Evolutionary conservation across 306 rosid species (phyloP).

Genomic region (Delonix regia): DNA sequence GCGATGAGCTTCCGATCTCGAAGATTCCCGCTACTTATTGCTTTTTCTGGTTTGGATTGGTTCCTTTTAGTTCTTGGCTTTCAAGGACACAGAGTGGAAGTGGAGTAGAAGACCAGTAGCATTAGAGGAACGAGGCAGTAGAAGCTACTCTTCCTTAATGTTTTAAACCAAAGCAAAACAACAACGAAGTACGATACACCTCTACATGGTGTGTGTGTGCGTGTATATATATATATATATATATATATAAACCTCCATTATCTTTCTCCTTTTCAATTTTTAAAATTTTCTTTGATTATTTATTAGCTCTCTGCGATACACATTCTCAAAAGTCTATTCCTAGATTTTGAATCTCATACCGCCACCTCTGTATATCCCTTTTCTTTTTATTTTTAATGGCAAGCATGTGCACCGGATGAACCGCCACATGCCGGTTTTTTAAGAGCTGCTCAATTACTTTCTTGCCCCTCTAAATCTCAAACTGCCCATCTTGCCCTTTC

Average conservation of each 20-base stretch:
- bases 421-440: constrained; percentile 56
- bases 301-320: no score
- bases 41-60: not conserved
- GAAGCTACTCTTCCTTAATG: constrained; percentile 59
- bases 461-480: constrained; percentile 14
- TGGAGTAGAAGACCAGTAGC: not conserved
- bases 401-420: constrained; percentile 52
- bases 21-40: constrained; percentile 24
- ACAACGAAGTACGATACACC: no score
- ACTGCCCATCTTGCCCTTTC: constrained; percentile 11
- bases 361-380: constrained; percentile 32
- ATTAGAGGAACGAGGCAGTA: constrained; percentile 41
- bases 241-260: not conserved
- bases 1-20: constrained; percentile 41
- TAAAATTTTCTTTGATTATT: constrained; percentile 12
- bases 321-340: not conserved
- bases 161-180: constrained; percentile 51
- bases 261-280: not conserved
- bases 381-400: constrained; percentile 16
- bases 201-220: no score
- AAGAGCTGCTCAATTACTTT: constrained; percentile 19
- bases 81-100: constrained; percentile 35
- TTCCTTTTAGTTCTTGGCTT: not conserved
- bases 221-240: no score
- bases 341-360: constrained; percentile 56